A percentile compares a stretch with the other conserved stretches of the same genome.
These are phyloP conservation scores for Vitis hybrid DNA, from an alignment of 177 flowering plant species.

Conservation along the genomic window DNA sequence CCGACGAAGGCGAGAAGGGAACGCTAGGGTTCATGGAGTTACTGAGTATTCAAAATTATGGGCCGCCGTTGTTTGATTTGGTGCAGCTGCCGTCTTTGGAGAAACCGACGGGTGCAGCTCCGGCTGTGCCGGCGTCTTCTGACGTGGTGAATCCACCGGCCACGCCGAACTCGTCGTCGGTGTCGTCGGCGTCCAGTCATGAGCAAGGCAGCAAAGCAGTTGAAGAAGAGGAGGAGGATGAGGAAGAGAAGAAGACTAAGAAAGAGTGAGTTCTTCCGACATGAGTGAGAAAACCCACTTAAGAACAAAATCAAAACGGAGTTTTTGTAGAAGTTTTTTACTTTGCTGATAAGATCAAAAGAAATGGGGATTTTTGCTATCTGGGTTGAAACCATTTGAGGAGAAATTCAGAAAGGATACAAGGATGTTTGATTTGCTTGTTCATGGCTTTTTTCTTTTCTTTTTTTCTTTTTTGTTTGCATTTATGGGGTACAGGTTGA, in stretches of 20 bases:
- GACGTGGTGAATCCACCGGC: conserved; percentile 41
- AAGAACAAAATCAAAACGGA: too few relatives aligned
- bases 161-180: conserved; percentile 59
- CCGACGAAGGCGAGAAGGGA: conserved; percentile 20
- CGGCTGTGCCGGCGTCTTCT: conserved; percentile 19
- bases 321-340: background rate
- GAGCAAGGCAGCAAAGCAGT: conserved; percentile 27
- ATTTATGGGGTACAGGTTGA: conserved; percentile 17
- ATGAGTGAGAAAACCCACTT: too few relatives aligned
- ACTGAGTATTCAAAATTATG: conserved; percentile 41
- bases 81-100: conserved; percentile 1
- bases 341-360: too few relatives aligned
- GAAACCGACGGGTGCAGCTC: background rate
- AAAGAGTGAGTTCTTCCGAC: conserved; percentile 37
- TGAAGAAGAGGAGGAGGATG: conserved; percentile 31
- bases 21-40: conserved; percentile 69
- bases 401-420: background rate
- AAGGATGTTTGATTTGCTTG: too few relatives aligned
- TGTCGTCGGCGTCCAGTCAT: conserved; percentile 51
- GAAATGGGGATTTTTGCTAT: background rate
- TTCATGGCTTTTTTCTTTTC: too few relatives aligned
- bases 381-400: conserved; percentile 3
- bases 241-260: conserved; percentile 31
- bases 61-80: conserved; percentile 25
- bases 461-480: background rate